Conservation (phyloP, 768 basidiomycete species). For the Lactifluus hygrophoroides region DNA sequence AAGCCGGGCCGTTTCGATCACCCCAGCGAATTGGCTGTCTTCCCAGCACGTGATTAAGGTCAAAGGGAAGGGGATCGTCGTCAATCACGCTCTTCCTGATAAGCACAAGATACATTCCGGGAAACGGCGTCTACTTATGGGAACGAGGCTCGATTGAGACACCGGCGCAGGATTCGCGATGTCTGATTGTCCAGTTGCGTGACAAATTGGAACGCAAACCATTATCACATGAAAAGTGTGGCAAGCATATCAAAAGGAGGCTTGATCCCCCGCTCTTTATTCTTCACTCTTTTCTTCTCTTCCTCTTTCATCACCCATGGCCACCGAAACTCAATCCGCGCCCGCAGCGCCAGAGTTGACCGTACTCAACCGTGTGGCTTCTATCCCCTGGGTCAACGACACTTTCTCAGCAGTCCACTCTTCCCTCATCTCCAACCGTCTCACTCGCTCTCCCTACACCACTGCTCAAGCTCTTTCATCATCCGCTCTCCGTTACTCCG, state of each 20-base stretch:
- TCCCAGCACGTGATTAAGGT: slow-evolving; percentile 7
- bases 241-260: background rate
- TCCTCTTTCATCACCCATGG: slow-evolving; percentile 26
- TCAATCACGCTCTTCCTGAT: too few species aligned
- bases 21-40: background rate
- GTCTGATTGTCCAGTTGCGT: background rate
- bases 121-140: background rate
- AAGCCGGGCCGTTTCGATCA: background rate
- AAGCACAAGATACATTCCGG: too few species aligned
- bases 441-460: slow-evolving; percentile 57
- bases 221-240: slow-evolving; percentile 11
- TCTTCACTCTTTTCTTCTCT: background rate
- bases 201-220: background rate
- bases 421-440: slow-evolving; percentile 48
- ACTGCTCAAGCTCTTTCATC: slow-evolving; percentile 53
- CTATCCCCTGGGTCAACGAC: slow-evolving; percentile 65
- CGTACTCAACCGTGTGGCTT: slow-evolving; percentile 51
- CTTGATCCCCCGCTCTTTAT: background rate
- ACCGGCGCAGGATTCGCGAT: too few species aligned
- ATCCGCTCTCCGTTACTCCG: slow-evolving; percentile 36
- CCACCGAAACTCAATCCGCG: slow-evolving; percentile 28
- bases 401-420: slow-evolving; percentile 51
- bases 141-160: background rate
- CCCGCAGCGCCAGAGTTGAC: slow-evolving; percentile 46
- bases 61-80: too few species aligned